A percentile compares a stretch with the other conserved stretches of the same genome.
Evolutionary conservation across 2,329 filamentous ascomycete genomes (phyloP).

Genomic region (Falciphora oryzae): DNA sequence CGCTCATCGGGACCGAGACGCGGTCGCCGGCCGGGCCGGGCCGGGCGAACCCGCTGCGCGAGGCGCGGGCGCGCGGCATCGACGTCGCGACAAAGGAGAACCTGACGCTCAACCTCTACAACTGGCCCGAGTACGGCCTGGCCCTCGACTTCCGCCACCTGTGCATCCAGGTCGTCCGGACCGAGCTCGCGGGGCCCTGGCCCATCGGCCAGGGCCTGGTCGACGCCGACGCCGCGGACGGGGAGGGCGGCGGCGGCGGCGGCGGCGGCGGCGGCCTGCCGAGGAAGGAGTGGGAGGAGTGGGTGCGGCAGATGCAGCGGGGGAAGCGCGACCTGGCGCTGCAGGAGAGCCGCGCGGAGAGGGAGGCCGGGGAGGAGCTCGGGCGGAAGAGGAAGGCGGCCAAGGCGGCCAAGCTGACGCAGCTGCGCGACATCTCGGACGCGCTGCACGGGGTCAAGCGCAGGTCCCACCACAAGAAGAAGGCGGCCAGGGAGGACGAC

Average conservation of each 20-base stretch:
- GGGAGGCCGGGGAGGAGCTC: background rate
- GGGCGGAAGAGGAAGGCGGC: background rate
- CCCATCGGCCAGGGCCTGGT: slow-evolving; percentile 4
- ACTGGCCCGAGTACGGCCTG: background rate
- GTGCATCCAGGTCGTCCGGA: background rate
- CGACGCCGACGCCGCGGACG: background rate
- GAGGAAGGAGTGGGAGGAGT: background rate
- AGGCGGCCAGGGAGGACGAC: background rate
- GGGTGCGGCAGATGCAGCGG: background rate
- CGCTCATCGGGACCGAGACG: background rate
- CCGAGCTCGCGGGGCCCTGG: background rate
- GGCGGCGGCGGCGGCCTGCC: background rate
- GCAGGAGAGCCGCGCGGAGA: background rate
- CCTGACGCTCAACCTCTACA: background rate
- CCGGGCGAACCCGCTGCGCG: background rate
- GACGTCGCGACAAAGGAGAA: background rate
- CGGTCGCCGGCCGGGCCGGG: too few relatives aligned
- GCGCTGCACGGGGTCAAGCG: background rate
- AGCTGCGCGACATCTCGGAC: background rate
- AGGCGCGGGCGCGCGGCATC: background rate
- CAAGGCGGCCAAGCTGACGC: background rate
- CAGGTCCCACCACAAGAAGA: background rate
- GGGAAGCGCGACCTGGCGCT: background rate
- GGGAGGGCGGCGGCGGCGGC: background rate
- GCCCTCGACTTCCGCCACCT: background rate